phyloP scores from a whole-genome alignment of 129 eudicot species.

The Ambrosia artemisiifolia region DNA sequence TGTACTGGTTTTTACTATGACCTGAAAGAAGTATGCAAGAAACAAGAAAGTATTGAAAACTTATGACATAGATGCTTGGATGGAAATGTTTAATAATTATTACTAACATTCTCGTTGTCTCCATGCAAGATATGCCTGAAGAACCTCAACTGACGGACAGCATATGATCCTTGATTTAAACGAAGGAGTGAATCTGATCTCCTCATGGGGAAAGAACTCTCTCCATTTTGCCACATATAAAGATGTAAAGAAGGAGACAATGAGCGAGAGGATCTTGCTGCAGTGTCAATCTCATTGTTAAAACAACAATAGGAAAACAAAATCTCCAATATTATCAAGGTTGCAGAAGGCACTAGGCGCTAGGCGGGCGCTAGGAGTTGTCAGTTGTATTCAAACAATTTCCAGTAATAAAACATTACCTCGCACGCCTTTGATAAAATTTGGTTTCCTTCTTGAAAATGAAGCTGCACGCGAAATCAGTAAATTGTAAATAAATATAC shows the following conservation, averaged over 20 bases:
- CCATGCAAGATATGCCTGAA: constrained; percentile 85
- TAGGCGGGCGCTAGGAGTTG: too few species aligned
- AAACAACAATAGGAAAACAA: background rate
- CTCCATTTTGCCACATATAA: constrained; percentile 65
- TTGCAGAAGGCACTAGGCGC: too few species aligned
- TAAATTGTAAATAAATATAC: background rate
- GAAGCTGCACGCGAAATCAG: constrained; percentile 45
- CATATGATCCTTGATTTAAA: constrained; percentile 57
- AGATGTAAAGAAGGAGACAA: constrained; percentile 74
- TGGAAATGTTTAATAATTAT: background rate
- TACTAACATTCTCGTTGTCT: constrained; percentile 73
- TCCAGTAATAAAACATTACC: constrained; percentile 33
- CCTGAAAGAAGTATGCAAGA: constrained; percentile 39
- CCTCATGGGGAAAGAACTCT: constrained; percentile 51
- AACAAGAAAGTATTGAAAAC: background rate
- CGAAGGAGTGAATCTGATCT: constrained; percentile 56
- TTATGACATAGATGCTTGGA: background rate
- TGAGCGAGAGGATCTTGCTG: constrained; percentile 87
- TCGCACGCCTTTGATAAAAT: constrained; percentile 81
- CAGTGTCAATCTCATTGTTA: constrained; percentile 24
- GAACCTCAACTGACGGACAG: constrained; percentile 77
- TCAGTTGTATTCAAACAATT: background rate
- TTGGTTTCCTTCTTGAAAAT: constrained; percentile 65
- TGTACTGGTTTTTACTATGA: constrained; percentile 56
- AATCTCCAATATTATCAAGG: background rate